These are phyloP conservation scores for Rosa persica DNA, from an alignment of 306 rosid species.

Conservation along the genomic window DNA sequence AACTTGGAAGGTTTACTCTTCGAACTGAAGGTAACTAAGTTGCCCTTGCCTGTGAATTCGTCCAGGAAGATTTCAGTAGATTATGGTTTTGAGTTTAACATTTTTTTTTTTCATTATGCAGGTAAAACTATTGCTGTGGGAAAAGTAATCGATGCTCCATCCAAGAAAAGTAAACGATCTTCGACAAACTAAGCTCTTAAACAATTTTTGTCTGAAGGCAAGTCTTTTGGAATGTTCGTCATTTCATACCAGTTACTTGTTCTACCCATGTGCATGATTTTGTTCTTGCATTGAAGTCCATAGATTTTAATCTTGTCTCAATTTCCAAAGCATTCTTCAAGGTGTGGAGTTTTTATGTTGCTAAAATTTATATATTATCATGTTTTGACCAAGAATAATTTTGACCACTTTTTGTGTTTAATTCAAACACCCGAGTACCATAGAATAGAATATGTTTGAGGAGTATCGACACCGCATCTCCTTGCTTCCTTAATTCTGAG, in stretches of 20 bases:
- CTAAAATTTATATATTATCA: not conserved
- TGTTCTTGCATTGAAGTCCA: not conserved
- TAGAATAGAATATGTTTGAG: not conserved
- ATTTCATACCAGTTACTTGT: not conserved
- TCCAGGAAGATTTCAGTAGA: constrained; percentile 10
- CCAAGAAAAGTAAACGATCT: not conserved
- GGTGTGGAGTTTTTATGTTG: not conserved
- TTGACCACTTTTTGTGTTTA: not conserved
- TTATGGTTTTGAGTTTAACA: constrained; percentile 18
- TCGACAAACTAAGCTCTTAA: constrained; percentile 18
- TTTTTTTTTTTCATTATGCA: constrained; percentile 34
- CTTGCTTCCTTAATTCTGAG: not conserved
- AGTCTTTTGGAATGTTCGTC: constrained; percentile 21
- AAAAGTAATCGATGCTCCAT: constrained; percentile 55
- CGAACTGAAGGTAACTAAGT: constrained; percentile 80
- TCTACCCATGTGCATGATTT: not conserved
- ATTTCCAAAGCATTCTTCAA: not conserved
- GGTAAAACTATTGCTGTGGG: constrained; percentile 97
- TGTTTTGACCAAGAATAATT: not conserved
- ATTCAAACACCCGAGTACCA: not conserved
- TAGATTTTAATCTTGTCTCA: not conserved
- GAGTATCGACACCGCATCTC: not conserved
- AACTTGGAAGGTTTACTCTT: constrained; percentile 97
- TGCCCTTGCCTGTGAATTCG: not conserved
- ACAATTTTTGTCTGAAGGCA: constrained; percentile 72